These are phyloP conservation scores for Zygoascus hellenicus DNA, from an alignment of 1,139 yeast species.

Conservation along the genomic window DNA sequence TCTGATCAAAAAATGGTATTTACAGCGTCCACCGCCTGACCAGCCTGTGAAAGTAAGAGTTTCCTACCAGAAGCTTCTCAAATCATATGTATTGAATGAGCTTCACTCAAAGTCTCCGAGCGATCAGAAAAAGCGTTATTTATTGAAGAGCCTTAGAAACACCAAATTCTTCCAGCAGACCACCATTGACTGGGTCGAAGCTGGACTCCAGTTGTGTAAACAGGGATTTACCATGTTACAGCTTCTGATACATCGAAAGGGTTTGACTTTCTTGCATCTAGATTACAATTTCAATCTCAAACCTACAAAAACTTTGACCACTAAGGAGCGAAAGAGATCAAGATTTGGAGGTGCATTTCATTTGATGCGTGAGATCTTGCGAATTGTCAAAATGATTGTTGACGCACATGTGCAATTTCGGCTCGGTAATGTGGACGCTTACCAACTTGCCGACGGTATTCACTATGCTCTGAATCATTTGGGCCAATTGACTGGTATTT, in stretches of 20 bases:
- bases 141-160: constrained; percentile 61
- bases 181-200: constrained; percentile 96
- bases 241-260: constrained; percentile 81
- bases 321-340: constrained; percentile 93
- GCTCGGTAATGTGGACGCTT: constrained; percentile 86
- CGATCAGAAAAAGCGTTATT: constrained; percentile 45
- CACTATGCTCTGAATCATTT: constrained; percentile 85
- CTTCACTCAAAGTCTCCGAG: constrained; percentile 41
- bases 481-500: constrained; percentile 94
- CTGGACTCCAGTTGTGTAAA: constrained; percentile 85
- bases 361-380: constrained; percentile 78
- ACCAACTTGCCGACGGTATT: constrained; percentile 90
- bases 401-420: constrained; percentile 93
- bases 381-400: constrained; percentile 75
- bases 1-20: constrained; percentile 74
- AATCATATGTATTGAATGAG: constrained; percentile 66
- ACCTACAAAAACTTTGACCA: constrained; percentile 93
- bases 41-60: constrained; percentile 72
- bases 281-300: constrained; percentile 94
- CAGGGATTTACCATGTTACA: constrained; percentile 96
- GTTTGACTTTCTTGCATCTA: constrained; percentile 84
- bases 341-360: constrained; percentile 97
- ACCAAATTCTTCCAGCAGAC: constrained; percentile 92
- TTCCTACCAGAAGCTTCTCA: constrained; percentile 82
- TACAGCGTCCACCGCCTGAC: constrained; percentile 55